Evolutionary conservation across 116 monocot genomes (phyloP).

Genomic region (Zostera marina): DNA sequence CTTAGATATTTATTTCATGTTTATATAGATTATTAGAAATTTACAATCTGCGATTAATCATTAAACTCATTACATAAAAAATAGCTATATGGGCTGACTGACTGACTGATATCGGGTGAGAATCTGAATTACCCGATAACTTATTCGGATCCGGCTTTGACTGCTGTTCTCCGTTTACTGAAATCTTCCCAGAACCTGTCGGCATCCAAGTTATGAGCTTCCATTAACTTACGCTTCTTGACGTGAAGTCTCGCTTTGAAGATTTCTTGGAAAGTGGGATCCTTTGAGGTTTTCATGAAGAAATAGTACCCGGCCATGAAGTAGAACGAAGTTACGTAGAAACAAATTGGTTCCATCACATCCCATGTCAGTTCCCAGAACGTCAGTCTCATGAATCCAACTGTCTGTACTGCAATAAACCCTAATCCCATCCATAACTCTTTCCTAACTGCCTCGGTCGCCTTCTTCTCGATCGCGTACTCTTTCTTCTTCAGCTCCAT

Average conservation of each 20-base stretch:
- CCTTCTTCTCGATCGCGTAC: constrained; percentile 28
- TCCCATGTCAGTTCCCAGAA: constrained; percentile 78
- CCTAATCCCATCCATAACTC: constrained; percentile 46
- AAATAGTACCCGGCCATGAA: constrained; percentile 58
- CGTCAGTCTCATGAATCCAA: constrained; percentile 53
- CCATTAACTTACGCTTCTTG: constrained; percentile 31
- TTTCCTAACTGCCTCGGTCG: constrained; percentile 15
- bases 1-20: no score
- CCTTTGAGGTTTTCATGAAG: constrained; percentile 36
- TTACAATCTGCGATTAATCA: no score
- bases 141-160: no score
- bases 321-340: constrained; percentile 51
- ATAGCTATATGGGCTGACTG: no score
- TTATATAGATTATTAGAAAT: no score
- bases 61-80: no score
- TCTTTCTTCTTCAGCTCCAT: constrained; percentile 25
- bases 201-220: constrained; percentile 18
- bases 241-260: constrained; percentile 28
- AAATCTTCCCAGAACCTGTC: constrained; percentile 3
- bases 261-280: constrained; percentile 50
- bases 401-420: constrained; percentile 26
- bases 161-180: no score
- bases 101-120: no score
- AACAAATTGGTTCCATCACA: constrained; percentile 74
- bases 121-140: no score